Base-by-base conservation (phyloP, 2,329 filamentous ascomycete species). In the Talaromyces verruculosus region DNA sequence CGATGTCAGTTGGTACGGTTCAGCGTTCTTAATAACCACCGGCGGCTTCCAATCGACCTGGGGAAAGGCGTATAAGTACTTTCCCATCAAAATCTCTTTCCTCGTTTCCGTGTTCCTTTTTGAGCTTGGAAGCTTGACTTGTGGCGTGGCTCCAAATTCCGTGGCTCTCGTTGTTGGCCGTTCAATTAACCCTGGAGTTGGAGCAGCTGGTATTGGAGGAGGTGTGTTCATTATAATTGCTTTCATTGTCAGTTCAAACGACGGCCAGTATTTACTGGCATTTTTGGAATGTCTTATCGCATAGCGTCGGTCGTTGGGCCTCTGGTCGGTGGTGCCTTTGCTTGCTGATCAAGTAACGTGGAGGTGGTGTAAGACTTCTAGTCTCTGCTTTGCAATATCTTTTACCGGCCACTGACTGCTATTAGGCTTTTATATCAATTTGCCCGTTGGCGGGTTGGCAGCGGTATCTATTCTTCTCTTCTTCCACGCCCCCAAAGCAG, bases 251-350 rank as follows among this genome's bases (percentile, higher is more conserved):
- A 51, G 43, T n/a, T 43, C 0, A 10, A 22, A 35, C 30, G 28
- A 35, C 7, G 47, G 33, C 63, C 17, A 33, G 3, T 57, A 1
- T 53, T n/a, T 2, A 33, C 43, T 5, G 55, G 49, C 5, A 5
- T 55, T 5, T 28, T 55, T 22, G 51, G 57, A 10, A 8, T 17
- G 19, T 22, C 28, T 13, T 69, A 82, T 79, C 69, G 82, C 81
- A 0, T 35, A 82, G 37, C 82, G 3, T 74, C 70, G 62, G 81
- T 84, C 13, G 76, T 80, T 25, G 83, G 83, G n/a, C 83, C 83
- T 11, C 74, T 84, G 53, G 65, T 82, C 71, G 80, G 79, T 57
- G 79, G 80, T 63, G 77, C 76, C 43, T 81, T n/a, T n/a, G n/a
- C n/a, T 82, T 69, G 80, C 81, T n/a, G 76, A 81, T 67, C 71